Conservation (phyloP, 441 rosid genomes). For the Aleurites moluccanus region DNA sequence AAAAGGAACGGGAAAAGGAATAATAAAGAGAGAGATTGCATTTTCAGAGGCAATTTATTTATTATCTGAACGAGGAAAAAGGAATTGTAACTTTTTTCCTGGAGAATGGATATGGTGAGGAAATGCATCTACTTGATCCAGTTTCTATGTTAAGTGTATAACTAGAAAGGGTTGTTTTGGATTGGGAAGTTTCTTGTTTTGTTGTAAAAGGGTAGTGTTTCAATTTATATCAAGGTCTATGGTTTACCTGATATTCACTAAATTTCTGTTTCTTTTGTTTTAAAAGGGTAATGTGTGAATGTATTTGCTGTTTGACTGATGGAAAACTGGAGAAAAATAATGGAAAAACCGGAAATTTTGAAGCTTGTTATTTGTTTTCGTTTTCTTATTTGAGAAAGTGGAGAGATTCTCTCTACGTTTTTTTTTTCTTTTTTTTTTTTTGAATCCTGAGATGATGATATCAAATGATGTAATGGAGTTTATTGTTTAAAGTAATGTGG, state of each 20-base stretch:
- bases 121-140: not conserved
- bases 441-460: no score
- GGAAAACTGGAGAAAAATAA: no score
- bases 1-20: no score
- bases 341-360: not conserved
- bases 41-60: no score
- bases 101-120: not conserved
- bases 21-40: no score
- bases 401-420: not conserved
- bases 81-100: not conserved
- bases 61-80: no score
- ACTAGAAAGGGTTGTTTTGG: not conserved
- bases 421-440: no score
- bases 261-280: not conserved
- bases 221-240: not conserved
- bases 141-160: not conserved
- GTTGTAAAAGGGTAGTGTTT: not conserved
- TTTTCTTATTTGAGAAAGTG: not conserved
- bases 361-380: no score
- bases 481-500: not conserved
- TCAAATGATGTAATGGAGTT: no score
- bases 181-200: not conserved
- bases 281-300: not conserved
- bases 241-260: not conserved
- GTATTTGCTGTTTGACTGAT: not conserved